Evolutionary conservation across 306 rosid species (phyloP), one percentile per base, ranked within the genome.

Genomic region (Lathyrus aphaca): DNA sequence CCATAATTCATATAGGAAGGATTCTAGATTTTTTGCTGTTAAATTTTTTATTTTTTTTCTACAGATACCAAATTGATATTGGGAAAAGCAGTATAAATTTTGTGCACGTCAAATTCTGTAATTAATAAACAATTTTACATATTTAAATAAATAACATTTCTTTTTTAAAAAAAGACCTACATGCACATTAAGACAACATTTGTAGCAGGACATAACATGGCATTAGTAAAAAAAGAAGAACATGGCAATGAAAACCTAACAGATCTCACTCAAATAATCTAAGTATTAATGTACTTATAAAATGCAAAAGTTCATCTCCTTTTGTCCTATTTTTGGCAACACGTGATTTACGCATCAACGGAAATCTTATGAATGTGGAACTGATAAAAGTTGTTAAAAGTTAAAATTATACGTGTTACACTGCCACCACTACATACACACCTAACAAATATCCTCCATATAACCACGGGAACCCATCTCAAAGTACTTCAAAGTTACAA

Each of bases 341-440:
- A 21, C 8, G 35, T 53, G 59, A 53, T 53, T 21, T 4, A 53
- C 4, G n/a, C n/a, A 21, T 53, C 15, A 53, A 53, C 59, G 30
- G 59, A 53, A 53, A 53, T 53, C 32, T 21, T 8, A 53, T 53
- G 59, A 53, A 53, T 53, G 8, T 53, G 59, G 3, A 21, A 53
- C 10, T 53, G 58, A 2, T 23, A 23, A 23, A 23, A 23, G 25
- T 23, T n/a, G n/a, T n/a, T n/a, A n/a, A n/a, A n/a, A n/a, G n/a
- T n/a, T n/a, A n/a, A n/a, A n/a, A n/a, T n/a, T n/a, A n/a, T n/a
- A n/a, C 51, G 12, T 10, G 58, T 5, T 8, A 51, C 2, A 53
- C 3, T 16, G 25, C 55, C 25, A 8, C 25, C 55, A 16, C n/a
- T 51, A 12, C 56, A 49, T 6, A 17, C 13, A n/a, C n/a, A n/a